phyloP scores from a whole-genome alignment of 2,329 filamentous ascomycete species.

The Aspergillus thermomutatus region DNA sequence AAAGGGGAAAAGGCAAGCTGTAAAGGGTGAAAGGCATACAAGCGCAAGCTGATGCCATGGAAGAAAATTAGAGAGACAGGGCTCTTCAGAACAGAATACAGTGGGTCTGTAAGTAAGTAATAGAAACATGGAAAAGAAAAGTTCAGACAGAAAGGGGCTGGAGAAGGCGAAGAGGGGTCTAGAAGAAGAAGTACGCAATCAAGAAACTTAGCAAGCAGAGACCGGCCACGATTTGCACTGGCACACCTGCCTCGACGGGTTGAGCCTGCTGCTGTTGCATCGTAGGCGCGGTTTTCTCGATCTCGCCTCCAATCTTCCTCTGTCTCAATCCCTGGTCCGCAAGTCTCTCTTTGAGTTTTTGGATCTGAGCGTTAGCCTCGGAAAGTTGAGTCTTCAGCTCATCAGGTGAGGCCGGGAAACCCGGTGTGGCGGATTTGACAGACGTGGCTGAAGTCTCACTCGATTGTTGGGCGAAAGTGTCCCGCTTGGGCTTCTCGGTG shows the following conservation, averaged over 20 bases:
- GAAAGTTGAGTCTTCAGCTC: slow-evolving; percentile 71
- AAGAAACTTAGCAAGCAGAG: slow-evolving; percentile 89
- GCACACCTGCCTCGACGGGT: slow-evolving; percentile 66
- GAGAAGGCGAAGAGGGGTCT: slow-evolving; percentile 33
- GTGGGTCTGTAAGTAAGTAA: slow-evolving; percentile 15
- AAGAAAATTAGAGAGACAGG: slow-evolving; percentile 21
- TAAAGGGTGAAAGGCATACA: slow-evolving; percentile 3
- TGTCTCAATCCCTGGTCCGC: slow-evolving; percentile 72
- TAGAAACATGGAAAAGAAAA: slow-evolving; percentile 21
- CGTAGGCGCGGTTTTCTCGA: slow-evolving; percentile 50
- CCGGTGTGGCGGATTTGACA: slow-evolving; percentile 48
- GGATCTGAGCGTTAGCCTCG: slow-evolving; percentile 71
- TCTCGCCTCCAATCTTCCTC: slow-evolving; percentile 63
- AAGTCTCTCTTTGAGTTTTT: slow-evolving; percentile 61
- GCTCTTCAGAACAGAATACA: slow-evolving; percentile 25
- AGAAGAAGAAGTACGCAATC: slow-evolving; percentile 96
- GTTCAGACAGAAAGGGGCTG: slow-evolving; percentile 6
- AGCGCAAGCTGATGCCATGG: slow-evolving; percentile 24
- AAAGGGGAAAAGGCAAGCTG: slow-evolving; percentile 15
- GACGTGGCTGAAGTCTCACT: slow-evolving; percentile 32
- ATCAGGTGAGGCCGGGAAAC: slow-evolving; percentile 50
- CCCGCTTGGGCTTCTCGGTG: slow-evolving; percentile 34
- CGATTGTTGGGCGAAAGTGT: slow-evolving; percentile 39
- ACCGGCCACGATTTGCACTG: slow-evolving; percentile 77
- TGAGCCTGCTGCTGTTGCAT: slow-evolving; percentile 56